Evolutionary conservation across 2,329 filamentous ascomycete species (phyloP).

Genomic region (Blumeriella jaapii): DNA sequence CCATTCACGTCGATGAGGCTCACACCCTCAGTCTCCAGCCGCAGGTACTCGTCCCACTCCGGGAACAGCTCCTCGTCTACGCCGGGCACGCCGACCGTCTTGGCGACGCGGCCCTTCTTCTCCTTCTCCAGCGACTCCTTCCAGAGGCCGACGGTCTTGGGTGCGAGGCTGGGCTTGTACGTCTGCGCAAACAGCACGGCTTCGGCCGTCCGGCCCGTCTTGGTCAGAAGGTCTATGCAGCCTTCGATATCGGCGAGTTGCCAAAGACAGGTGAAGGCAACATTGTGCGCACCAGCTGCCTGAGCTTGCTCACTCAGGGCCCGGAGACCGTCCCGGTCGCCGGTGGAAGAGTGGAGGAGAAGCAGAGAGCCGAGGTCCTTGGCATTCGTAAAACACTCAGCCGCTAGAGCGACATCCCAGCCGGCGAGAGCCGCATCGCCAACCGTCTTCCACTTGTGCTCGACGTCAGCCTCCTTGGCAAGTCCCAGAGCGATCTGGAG

Average conservation of each 20-base stretch:
- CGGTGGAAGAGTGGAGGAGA: conserved; percentile 77
- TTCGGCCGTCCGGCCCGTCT: conserved; percentile 72
- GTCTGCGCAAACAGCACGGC: conserved; percentile 89
- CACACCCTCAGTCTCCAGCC: conserved; percentile 60
- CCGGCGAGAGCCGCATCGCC: conserved; percentile 78
- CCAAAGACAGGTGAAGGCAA: conserved; percentile 88
- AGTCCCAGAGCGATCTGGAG: conserved; percentile 78
- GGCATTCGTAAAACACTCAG: conserved; percentile 85
- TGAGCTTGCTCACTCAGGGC: conserved; percentile 65
- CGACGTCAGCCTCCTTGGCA: conserved; percentile 70
- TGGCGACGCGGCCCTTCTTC: conserved; percentile 75
- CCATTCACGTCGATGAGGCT: conserved; percentile 24
- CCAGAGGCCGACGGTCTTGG: conserved; percentile 62
- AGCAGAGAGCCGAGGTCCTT: conserved; percentile 85
- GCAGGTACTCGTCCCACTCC: conserved; percentile 87
- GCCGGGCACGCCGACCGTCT: conserved; percentile 71
- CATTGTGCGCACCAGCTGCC: conserved; percentile 71
- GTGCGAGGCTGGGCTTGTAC: conserved; percentile 74
- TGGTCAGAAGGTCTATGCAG: conserved; percentile 67
- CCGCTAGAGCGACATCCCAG: conserved; percentile 81
- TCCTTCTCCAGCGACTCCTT: conserved; percentile 72
- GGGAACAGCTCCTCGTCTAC: conserved; percentile 86
- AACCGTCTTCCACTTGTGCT: conserved; percentile 98
- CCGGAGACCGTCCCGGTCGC: conserved; percentile 62
- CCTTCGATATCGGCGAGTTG: conserved; percentile 70